Evolutionary conservation across 2,329 filamentous ascomycete species (phyloP).

Genomic region (Leptographium procerum): DNA sequence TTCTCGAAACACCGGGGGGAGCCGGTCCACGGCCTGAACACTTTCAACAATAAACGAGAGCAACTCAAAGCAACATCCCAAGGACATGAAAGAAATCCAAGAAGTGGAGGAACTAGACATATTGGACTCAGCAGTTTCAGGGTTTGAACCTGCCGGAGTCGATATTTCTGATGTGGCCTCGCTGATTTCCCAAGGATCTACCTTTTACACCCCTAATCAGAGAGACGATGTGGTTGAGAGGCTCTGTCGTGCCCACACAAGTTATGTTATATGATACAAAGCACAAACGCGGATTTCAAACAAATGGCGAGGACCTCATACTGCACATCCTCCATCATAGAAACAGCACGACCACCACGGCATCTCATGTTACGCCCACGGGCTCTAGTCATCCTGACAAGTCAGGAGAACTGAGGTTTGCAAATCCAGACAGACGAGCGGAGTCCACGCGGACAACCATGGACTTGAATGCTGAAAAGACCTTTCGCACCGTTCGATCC

Average conservation of each 20-base stretch:
- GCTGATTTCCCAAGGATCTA: neutral
- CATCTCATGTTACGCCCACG: neutral
- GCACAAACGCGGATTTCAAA: neutral
- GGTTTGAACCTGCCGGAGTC: neutral
- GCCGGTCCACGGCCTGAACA: neutral
- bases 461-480: neutral
- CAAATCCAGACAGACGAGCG: neutral
- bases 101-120: neutral
- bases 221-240: neutral
- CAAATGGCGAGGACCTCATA: neutral
- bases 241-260: neutral
- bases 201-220: neutral
- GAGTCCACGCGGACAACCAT: neutral
- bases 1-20: neutral
- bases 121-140: neutral
- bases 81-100: neutral
- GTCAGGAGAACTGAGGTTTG: neutral
- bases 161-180: neutral
- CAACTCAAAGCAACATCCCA: neutral
- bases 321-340: neutral
- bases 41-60: neutral
- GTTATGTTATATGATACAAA: neutral
- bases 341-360: neutral
- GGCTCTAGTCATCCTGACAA: neutral
- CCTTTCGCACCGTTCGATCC: neutral